These are phyloP conservation scores for Flaveria ramosissima DNA, from an alignment of 129 eudicot species.

Conservation along the genomic window DNA sequence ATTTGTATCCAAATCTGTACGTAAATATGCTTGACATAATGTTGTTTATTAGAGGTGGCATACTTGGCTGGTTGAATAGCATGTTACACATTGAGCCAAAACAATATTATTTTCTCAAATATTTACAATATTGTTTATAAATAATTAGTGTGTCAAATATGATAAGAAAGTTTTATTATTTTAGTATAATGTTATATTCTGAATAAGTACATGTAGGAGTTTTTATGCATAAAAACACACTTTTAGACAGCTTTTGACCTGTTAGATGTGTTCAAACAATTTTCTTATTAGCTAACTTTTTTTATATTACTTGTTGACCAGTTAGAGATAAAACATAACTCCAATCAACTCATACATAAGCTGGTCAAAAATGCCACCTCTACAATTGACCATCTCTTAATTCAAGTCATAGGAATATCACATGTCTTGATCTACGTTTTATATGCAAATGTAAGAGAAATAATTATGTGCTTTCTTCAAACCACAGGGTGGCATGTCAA, in stretches of 20 bases:
- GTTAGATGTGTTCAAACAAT: not conserved
- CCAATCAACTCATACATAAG: not conserved
- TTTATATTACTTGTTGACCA: not conserved
- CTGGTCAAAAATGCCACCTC: conserved; percentile 1
- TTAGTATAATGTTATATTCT: not conserved
- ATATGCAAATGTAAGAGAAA: conserved; percentile 15
- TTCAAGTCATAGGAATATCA: not conserved
- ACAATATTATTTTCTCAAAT: not conserved
- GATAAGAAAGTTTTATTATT: not conserved
- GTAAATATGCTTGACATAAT: conserved; percentile 37
- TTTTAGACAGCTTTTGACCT: not conserved
- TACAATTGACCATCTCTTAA: not conserved
- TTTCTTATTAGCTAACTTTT: not conserved
- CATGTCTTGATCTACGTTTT: conserved; percentile 15
- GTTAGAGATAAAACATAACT: not conserved
- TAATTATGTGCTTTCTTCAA: conserved; percentile 24
- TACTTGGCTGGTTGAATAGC: not conserved
- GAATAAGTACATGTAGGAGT: not conserved
- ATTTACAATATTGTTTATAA: not conserved
- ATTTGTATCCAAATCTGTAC: conserved; percentile 95
- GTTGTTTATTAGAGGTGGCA: conserved; percentile 3
- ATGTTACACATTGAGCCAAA: not conserved
- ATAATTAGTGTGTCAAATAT: not conserved
- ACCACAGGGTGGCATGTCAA: conserved; percentile 98
- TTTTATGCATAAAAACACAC: not conserved